Conservation (phyloP, 2,329 filamentous ascomycete species). For the Zymoseptoria tritici region DNA sequence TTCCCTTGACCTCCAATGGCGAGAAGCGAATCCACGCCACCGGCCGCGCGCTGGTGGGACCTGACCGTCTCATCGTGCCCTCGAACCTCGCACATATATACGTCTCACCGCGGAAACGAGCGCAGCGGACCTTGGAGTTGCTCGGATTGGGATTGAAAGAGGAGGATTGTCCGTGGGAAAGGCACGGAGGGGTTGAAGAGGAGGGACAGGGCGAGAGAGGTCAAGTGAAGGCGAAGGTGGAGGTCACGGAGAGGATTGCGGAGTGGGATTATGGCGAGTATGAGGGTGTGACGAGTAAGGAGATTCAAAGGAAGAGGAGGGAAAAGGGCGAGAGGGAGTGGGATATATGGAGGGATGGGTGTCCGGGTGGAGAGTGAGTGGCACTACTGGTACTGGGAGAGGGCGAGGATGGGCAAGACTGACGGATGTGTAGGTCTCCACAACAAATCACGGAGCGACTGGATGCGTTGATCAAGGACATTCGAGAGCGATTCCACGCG, state of each 20-base stretch:
- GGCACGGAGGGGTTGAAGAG: conserved; percentile 22
- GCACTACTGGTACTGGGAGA: background rate
- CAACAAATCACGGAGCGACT: conserved; percentile 64
- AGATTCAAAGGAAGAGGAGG: conserved; percentile 44
- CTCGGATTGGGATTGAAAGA: conserved; percentile 62
- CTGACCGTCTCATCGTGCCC: conserved; percentile 77
- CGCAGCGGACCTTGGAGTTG: conserved; percentile 84
- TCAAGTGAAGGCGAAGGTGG: conserved; percentile 36
- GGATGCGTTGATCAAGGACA: conserved; percentile 68
- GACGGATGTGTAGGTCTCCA: conserved; percentile 49
- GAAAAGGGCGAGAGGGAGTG: conserved; percentile 51
- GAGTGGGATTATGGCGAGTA: conserved; percentile 60
- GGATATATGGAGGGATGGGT: conserved; percentile 87
- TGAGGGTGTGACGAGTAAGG: conserved; percentile 48
- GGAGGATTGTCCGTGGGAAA: conserved; percentile 58
- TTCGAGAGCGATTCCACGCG: conserved; percentile 48
- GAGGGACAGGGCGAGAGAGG: conserved; percentile 11
- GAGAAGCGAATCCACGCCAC: conserved; percentile 52
- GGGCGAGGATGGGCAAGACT: background rate
- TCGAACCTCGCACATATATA: conserved; percentile 80
- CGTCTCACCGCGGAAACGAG: conserved; percentile 77
- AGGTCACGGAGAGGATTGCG: conserved; percentile 45
- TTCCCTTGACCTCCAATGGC: conserved; percentile 75
- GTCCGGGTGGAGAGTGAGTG: conserved; percentile 60
- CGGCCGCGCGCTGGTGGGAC: conserved; percentile 73